These are phyloP conservation scores for Beauveria sp. DNA, from an alignment of 2,329 filamentous ascomycete species.

Conservation along the genomic window DNA sequence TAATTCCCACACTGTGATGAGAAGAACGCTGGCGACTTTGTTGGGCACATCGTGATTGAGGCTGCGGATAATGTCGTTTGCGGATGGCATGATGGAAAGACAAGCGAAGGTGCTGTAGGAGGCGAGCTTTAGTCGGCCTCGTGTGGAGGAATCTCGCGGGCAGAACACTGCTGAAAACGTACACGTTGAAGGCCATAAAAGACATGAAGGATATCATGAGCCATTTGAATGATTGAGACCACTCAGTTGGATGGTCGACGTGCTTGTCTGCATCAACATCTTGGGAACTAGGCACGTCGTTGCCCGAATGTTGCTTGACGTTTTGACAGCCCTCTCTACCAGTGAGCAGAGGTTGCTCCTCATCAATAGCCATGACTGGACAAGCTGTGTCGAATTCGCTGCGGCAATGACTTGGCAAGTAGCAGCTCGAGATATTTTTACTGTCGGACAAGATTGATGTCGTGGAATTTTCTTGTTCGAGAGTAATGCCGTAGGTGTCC, in stretches of 20 bases:
- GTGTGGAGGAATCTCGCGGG: too few relatives aligned
- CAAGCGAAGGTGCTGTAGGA: slow-evolving; percentile 46
- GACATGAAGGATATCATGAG: not conserved
- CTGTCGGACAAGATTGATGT: too few relatives aligned
- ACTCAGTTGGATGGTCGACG: slow-evolving; percentile 7
- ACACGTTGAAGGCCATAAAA: not conserved
- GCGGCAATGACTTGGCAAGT: too few relatives aligned
- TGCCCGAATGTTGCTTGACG: not conserved
- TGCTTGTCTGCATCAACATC: slow-evolving; percentile 14
- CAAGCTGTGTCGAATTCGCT: too few relatives aligned
- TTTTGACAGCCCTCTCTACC: not conserved
- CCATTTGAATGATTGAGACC: slow-evolving; percentile 2
- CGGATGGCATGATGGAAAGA: slow-evolving; percentile 47
- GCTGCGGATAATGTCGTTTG: slow-evolving; percentile 41
- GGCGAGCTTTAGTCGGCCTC: too few relatives aligned
- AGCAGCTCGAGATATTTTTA: too few relatives aligned
- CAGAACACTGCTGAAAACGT: not conserved
- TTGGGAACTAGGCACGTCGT: not conserved
- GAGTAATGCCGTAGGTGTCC: too few relatives aligned
- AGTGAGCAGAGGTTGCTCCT: not conserved
- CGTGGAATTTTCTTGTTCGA: too few relatives aligned
- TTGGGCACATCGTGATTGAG: slow-evolving; percentile 30
- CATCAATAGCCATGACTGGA: not conserved
- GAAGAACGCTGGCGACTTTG: slow-evolving; percentile 45
- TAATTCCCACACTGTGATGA: slow-evolving; percentile 64